These are phyloP conservation scores for Lomentospora prolificans DNA, from an alignment of 2,329 filamentous ascomycete species.

Conservation along the genomic window DNA sequence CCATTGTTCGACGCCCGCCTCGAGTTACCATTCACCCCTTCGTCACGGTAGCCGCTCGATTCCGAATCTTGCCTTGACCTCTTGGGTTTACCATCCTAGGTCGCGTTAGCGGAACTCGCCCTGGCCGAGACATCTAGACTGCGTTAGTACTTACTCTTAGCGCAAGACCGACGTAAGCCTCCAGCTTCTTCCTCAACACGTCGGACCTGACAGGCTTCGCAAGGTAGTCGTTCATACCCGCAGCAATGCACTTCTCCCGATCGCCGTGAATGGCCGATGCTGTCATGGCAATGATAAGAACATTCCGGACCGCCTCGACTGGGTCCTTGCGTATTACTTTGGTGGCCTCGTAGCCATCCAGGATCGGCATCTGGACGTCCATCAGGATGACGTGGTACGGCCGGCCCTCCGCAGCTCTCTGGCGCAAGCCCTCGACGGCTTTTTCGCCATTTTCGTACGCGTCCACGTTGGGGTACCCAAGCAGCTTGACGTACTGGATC, in stretches of 20 bases:
- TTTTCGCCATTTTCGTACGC: slow-evolving; percentile 85
- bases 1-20: neutral
- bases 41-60: neutral
- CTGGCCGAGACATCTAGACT: too few relatives aligned
- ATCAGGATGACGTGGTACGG: slow-evolving; percentile 89
- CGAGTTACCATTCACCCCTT: neutral
- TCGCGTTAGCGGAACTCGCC: too few relatives aligned
- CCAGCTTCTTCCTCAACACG: slow-evolving; percentile 74
- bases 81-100: neutral
- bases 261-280: slow-evolving; percentile 91
- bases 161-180: slow-evolving; percentile 38
- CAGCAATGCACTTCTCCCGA: slow-evolving; percentile 87
- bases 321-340: slow-evolving; percentile 69
- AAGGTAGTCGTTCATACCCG: slow-evolving; percentile 95
- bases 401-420: slow-evolving; percentile 56
- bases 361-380: slow-evolving; percentile 93
- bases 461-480: slow-evolving; percentile 73
- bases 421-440: slow-evolving; percentile 75
- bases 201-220: slow-evolving; percentile 90
- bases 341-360: slow-evolving; percentile 89
- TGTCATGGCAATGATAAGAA: slow-evolving; percentile 96
- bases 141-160: slow-evolving; percentile 16
- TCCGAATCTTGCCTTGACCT: neutral
- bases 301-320: slow-evolving; percentile 65
- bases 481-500: slow-evolving; percentile 76